Evolutionary conservation across 495 filamentous ascomycete genomes (phyloP).

Genomic region (Podospora conica): DNA sequence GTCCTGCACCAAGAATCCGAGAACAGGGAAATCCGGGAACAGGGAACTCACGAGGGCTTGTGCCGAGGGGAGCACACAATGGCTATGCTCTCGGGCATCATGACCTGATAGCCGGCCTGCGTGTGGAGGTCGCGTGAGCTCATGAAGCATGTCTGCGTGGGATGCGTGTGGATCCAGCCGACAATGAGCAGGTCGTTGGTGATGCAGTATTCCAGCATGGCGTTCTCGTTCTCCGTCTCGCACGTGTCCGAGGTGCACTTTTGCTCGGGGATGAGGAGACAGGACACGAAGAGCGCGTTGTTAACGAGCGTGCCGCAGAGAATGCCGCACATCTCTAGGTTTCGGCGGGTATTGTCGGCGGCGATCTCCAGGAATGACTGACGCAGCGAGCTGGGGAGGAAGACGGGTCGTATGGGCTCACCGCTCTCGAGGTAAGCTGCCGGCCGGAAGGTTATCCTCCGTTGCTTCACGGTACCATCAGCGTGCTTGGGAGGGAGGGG

Average conservation of each 20-base stretch:
- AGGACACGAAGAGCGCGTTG: conserved; percentile 86
- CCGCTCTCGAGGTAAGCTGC: conserved; percentile 86
- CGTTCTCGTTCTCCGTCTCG: conserved; percentile 79
- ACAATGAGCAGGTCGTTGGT: conserved; percentile 79
- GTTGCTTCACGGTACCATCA: conserved; percentile 22
- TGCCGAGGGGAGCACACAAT: conserved; percentile 91
- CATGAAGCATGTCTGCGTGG: conserved; percentile 96
- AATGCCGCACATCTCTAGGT: conserved; percentile 91
- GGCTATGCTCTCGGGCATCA: conserved; percentile 91
- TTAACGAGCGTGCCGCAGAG: conserved; percentile 85
- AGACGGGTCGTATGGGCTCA: conserved; percentile 75
- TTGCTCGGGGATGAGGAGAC: conserved; percentile 86
- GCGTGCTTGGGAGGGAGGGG: conserved; percentile 32
- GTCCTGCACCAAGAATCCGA: neutral
- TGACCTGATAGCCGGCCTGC: conserved; percentile 84
- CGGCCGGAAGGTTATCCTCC: conserved; percentile 64
- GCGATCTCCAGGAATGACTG: conserved; percentile 64
- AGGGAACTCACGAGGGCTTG: conserved; percentile 57
- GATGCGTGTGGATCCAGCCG: conserved; percentile 98
- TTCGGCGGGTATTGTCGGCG: conserved; percentile 64
- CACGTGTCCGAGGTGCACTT: conserved; percentile 85
- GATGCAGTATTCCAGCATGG: conserved; percentile 81
- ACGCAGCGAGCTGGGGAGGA: conserved; percentile 73
- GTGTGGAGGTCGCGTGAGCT: conserved; percentile 91
- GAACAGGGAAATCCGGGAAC: neutral